Base-by-base conservation (phyloP, 495 filamentous ascomycete species). In the Penicillium bialowiezense region DNA sequence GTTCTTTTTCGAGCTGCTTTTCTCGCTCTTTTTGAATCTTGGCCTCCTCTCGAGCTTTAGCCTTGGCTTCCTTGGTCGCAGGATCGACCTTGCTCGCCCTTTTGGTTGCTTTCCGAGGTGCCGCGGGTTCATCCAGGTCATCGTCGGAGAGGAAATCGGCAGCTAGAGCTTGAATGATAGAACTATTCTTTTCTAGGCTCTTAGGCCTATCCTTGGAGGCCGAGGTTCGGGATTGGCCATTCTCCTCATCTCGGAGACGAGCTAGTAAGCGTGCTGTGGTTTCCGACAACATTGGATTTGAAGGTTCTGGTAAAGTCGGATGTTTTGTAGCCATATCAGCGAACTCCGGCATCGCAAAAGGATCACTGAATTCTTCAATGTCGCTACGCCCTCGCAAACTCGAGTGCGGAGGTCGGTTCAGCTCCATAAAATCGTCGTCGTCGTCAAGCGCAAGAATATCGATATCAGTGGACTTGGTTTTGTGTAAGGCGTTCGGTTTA, bases 51-150 rank as follows among this genome's bases (percentile, higher is more conserved):
- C 73, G 72, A 32, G 82, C 79, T 60, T 65, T 75, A 13, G 73
- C 73, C 28, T 82, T 81, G 0, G 77, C 81, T 32, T 85, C 82
- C 50, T 75, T 78, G 15, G 76, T 70, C 37, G 62, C 66, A 0
- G 59, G 58, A 15, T 64, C 70, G 13, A 54, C 55, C 34, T 73
- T 75, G 9, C 52, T 53, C 14, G 71, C 53, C 23, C 63, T 70
- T 40, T 63, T 63, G 9, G 57, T 23, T 20, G 55, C 17, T 17
- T 50, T 56, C 20, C 50, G 56, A 7, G 62, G 60, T 21, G 53
- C 50, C 7, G 41, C 47, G 17, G 63, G 51, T 29, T 64, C 63
- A 31, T 68, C 63, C 3, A 62, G 10, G 3, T 64, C 54, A 17
- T 63, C 54, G 17, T 62, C 60, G 18, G 55, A 59, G 13, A 56